Evolutionary conservation across 2,329 filamentous ascomycete species (phyloP).

Genomic region (Ceratocystis huliohia): DNA sequence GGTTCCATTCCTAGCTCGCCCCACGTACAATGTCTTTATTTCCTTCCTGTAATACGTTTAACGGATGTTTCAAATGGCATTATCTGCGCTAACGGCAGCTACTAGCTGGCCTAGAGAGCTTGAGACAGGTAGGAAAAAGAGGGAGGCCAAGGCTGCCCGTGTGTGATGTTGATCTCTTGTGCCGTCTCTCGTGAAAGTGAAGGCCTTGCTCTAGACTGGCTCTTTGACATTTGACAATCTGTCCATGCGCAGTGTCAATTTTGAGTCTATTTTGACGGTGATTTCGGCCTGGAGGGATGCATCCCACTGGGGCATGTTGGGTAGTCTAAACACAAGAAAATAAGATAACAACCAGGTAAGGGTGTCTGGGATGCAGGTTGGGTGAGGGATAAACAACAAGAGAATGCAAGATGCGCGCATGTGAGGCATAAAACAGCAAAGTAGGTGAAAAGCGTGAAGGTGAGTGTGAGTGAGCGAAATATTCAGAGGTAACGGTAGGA

Average conservation of each 20-base stretch:
- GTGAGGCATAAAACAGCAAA: background rate
- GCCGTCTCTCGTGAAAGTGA: background rate
- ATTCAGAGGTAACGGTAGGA: background rate
- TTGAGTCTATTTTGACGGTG: constrained; percentile 4
- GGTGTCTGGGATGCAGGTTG: background rate
- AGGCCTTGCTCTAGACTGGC: background rate
- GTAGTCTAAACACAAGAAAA: background rate
- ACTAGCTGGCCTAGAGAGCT: background rate
- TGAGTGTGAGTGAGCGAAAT: background rate
- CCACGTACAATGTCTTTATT: too few species aligned
- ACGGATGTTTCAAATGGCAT: background rate
- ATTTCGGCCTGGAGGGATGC: background rate
- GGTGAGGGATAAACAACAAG: constrained; percentile 1
- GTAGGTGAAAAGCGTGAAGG: background rate
- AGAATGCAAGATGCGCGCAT: background rate
- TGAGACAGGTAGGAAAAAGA: background rate
- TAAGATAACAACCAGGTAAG: background rate
- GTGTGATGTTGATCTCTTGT: background rate
- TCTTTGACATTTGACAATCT: background rate
- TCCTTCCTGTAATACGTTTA: too few species aligned
- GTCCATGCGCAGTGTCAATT: background rate
- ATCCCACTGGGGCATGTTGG: background rate
- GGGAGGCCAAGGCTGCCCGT: background rate
- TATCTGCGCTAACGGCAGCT: background rate
- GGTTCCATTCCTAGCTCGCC: too few species aligned